Evolutionary conservation across 352 stramenopile genomes (phyloP).

Genomic region (Globisporangium viniferum): DNA sequence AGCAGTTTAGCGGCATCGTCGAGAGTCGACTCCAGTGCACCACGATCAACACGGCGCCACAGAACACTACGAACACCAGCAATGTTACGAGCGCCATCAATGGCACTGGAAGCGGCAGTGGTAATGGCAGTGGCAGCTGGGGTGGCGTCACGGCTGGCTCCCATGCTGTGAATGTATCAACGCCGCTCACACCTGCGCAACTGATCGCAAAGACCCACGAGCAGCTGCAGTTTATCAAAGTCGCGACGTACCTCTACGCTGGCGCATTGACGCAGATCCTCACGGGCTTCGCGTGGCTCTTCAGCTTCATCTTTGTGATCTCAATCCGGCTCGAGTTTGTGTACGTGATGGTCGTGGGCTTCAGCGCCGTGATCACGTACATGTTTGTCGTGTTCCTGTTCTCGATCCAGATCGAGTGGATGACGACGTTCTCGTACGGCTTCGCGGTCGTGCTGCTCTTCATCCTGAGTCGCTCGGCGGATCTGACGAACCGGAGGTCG

Average conservation of each 20-base stretch:
- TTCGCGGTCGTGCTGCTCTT: slow-evolving; percentile 72
- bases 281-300: slow-evolving; percentile 64
- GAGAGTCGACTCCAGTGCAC: slow-evolving; percentile 36
- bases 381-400: slow-evolving; percentile 54
- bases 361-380: slow-evolving; percentile 55
- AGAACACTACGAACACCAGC: not conserved
- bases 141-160: slow-evolving; percentile 14
- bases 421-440: slow-evolving; percentile 57
- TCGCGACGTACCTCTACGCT: slow-evolving; percentile 47
- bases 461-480: slow-evolving; percentile 75
- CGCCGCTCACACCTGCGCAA: not conserved
- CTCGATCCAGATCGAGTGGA: slow-evolving; percentile 56
- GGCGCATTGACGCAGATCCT: slow-evolving; percentile 64
- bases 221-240: slow-evolving; percentile 32
- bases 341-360: slow-evolving; percentile 73
- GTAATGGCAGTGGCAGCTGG: slow-evolving; percentile 7
- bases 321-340: slow-evolving; percentile 88
- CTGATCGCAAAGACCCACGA: slow-evolving; percentile 24
- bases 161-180: slow-evolving; percentile 22
- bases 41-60: slow-evolving; percentile 14
- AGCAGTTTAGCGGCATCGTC: slow-evolving; percentile 43
- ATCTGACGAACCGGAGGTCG: slow-evolving; percentile 73
- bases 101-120: not conserved
- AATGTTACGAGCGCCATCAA: not conserved
- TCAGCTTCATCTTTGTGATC: slow-evolving; percentile 81